These are phyloP conservation scores for Rhizophora apiculata DNA, from an alignment of 345 rosid species.

Conservation along the genomic window DNA sequence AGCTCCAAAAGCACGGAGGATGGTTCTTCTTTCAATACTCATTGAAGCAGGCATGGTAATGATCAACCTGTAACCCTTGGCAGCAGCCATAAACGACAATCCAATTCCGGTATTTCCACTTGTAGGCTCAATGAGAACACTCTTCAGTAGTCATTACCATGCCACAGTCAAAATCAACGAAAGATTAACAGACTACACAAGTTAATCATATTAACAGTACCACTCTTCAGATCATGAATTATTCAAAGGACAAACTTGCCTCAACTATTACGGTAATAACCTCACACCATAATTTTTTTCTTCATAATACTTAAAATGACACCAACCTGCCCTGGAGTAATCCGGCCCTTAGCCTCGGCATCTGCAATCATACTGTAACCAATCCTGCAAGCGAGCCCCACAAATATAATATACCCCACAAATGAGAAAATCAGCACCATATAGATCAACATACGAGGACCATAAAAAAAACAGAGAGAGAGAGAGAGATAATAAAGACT, in stretches of 20 bases:
- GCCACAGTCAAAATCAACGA: background rate
- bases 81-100: constrained; percentile 87
- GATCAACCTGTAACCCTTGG: constrained; percentile 74
- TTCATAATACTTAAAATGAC: background rate
- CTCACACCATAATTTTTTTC: background rate
- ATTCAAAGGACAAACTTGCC: background rate
- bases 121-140: constrained; percentile 88
- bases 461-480: background rate
- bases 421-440: no score
- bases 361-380: constrained; percentile 87
- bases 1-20: constrained; percentile 91
- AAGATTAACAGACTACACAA: background rate
- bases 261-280: background rate
- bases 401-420: background rate
- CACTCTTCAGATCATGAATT: background rate
- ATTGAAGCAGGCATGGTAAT: constrained; percentile 94
- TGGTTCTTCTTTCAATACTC: constrained; percentile 88
- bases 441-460: no score
- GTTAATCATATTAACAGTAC: background rate
- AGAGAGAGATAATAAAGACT: background rate
- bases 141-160: constrained; percentile 23
- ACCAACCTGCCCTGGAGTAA: constrained; percentile 72
- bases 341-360: constrained; percentile 74
- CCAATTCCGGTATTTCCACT: constrained; percentile 97
- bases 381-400: constrained; percentile 46